Base-by-base conservation (phyloP, 2,329 filamentous ascomycete species). In the Lachnum nothofagi region DNA sequence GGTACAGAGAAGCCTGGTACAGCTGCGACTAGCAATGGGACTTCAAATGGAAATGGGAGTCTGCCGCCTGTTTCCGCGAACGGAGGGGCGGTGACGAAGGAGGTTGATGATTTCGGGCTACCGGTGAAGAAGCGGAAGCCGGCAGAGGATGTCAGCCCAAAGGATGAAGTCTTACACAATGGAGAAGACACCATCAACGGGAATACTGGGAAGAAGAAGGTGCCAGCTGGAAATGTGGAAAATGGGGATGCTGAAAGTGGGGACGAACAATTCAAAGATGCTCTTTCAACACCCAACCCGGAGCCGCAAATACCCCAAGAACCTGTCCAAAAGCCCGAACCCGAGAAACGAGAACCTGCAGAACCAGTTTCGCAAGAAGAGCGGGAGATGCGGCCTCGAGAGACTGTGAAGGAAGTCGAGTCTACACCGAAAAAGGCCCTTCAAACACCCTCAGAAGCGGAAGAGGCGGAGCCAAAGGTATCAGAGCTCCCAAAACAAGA, bases 101-200 rank as follows among this genome's bases (percentile, higher is more conserved):
- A 84, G 60, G 69, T 82, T 51, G 85, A 88, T 65, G 85, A 88
- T 57, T 88, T 88, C 64, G 85, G 85, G 43, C 69, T 88, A 55
- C 83, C 83, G 16, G 76, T 85, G 53, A 74, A 72, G 63, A 78
- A 73, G 59, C 74, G 65, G 60, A 60, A 66, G 40, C 37, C 42
- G n/a, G 52, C 27, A 31, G 52, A 44, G 40, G 41, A 47, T 6
- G 47, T 34, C 34, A 27, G 38, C 23, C 3, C 24, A 22, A 39
- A 34, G 39, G 34, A 45, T 27, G 40, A 33, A 34, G 24, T 39
- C 6, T 20, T 20, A 34, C 23, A 42, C n/a, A 25, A 12, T 16
- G 22, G 17, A 12, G 29, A 27, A 19, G 42, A 48, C 24, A 37
- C 38, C 3, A 27, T 39, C n/a, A 59, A 56, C 45, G 55, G 54